Conservation (phyloP, 768 basidiomycete genomes). For the Trichaptum fuscoviolaceum region DNA sequence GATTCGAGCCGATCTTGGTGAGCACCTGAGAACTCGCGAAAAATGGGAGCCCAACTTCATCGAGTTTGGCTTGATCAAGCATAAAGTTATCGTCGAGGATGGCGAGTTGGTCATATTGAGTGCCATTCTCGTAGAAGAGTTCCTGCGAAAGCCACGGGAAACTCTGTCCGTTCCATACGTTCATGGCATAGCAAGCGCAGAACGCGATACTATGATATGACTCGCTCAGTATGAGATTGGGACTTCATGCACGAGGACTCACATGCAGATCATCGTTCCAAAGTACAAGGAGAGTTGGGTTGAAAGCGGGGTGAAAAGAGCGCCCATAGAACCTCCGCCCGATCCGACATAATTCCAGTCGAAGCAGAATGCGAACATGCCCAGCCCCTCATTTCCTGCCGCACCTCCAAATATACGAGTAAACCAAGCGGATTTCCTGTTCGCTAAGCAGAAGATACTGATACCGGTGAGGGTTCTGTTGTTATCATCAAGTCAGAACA, state of each 20-base stretch:
- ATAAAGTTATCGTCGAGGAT: constrained; percentile 50
- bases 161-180: constrained; percentile 52
- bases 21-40: constrained; percentile 42
- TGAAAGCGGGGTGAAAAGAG: constrained; percentile 28
- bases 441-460: constrained; percentile 51
- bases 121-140: constrained; percentile 48
- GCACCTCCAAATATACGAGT: constrained; percentile 57
- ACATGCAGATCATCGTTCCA: constrained; percentile 30
- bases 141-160: constrained; percentile 49
- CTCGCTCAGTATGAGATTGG: background rate
- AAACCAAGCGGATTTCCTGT: constrained; percentile 42
- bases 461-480: constrained; percentile 49
- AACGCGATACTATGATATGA: constrained; percentile 27
- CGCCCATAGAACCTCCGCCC: constrained; percentile 39
- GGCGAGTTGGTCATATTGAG: constrained; percentile 43
- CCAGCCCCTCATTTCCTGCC: constrained; percentile 59
- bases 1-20: constrained; percentile 31
- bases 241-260: constrained; percentile 26
- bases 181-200: constrained; percentile 38
- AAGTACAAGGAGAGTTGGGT: constrained; percentile 19
- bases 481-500: background rate
- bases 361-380: constrained; percentile 50
- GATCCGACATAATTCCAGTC: constrained; percentile 59
- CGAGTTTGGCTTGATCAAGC: constrained; percentile 46
- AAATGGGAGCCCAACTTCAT: constrained; percentile 40